Conservation (phyloP, 2,329 filamentous ascomycete species). For the Macrophomina tecta region DNA sequence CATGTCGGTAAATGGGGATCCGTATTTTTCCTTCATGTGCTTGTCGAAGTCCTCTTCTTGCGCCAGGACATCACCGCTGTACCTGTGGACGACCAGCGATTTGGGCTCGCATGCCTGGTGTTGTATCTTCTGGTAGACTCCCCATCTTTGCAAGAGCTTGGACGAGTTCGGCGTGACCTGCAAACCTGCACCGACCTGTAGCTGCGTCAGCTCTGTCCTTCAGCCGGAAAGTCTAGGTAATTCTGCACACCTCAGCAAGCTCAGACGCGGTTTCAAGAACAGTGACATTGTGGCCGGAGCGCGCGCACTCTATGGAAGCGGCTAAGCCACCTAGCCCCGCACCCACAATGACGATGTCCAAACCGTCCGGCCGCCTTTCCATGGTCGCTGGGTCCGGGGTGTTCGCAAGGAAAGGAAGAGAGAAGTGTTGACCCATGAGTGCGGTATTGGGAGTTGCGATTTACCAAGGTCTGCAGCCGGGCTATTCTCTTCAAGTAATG, state of each 20-base stretch:
- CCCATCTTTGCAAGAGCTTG: constrained; percentile 58
- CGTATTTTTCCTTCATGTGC: constrained; percentile 61
- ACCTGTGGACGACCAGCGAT: constrained; percentile 59
- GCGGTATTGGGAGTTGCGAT: not conserved
- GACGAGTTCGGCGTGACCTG: constrained; percentile 50
- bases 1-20: constrained; percentile 64
- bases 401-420: constrained; percentile 3
- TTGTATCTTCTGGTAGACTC: constrained; percentile 53
- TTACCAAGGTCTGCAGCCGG: not conserved
- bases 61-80: constrained; percentile 55
- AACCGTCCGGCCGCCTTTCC: not conserved
- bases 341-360: constrained; percentile 38
- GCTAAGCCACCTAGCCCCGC: constrained; percentile 52
- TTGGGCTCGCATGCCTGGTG: constrained; percentile 51
- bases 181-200: constrained; percentile 43
- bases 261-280: constrained; percentile 50
- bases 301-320: constrained; percentile 50
- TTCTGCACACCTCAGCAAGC: constrained; percentile 48
- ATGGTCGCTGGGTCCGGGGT: not conserved
- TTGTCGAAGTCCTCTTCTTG: constrained; percentile 59
- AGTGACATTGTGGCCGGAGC: constrained; percentile 48
- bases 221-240: not conserved
- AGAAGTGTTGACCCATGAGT: constrained; percentile 6
- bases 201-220: not conserved
- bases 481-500: constrained; percentile 3